Evolutionary conservation across 1,139 yeast genomes (phyloP), one percentile per base, ranked within the genome.

Genomic region (Zhuliangozyma blackwelliae): DNA sequence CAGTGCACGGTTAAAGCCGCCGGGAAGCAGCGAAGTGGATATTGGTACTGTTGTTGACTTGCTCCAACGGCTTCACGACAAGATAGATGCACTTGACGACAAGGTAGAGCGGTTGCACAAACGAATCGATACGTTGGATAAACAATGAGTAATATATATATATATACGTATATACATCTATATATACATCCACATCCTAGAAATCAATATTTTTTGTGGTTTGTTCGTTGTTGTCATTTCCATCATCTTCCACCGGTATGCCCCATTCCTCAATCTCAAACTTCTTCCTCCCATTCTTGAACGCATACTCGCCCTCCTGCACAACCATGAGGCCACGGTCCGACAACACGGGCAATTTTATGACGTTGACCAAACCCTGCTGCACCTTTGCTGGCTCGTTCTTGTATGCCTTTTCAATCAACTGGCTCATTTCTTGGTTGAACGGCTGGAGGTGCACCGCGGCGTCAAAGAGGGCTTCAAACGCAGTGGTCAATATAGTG

Each of bases 251-350:
- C 2, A 92, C 95, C 0, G 98, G 97, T 33, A 92, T 92, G 20
- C 95, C 87, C 95, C 96, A 90, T 52, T 81, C 87, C 46, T 85
- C 90, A 40, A 90, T 83, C 51, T 85, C 95, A 55, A 92, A 88
- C 52, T 75, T 79, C 59, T 81, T 79, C 44, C 85, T 72, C 10
- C 96, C 92, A 44, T 88, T 88, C 52, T 83, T 81, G 62, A 90
- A 92, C 3, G 96, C 90, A 58, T 76, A 82, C 59, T 90, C 97
- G 37, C 87, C 83, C 40, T 70, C 69, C 39, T 80, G 77, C 2
- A 79, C 74, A 49, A 78, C 77, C 96, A 89, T 90, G 48, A 78
- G 69, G 0, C 98, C 97, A 31, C 78, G 60, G 32, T 83, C 92
- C 33, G 89, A 79, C 31, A 87, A 61, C 2, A 76, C 68, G 0